Evolutionary conservation across 139 green algal species (phyloP).

Genomic region (Chloropicon primus): DNA sequence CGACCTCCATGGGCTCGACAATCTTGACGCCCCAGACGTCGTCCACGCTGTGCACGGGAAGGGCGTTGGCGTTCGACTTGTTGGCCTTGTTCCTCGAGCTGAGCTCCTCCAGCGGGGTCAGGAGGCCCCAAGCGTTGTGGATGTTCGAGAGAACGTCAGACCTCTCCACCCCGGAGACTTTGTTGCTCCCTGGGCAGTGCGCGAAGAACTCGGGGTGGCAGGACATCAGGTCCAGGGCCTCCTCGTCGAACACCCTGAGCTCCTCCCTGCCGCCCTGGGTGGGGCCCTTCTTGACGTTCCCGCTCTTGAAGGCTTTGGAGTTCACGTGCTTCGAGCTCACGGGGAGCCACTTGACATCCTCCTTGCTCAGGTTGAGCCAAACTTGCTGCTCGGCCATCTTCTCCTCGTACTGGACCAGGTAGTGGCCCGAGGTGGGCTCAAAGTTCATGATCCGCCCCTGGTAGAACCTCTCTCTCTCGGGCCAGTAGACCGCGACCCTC

Average conservation of each 20-base stretch:
- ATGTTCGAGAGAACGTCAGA: neutral
- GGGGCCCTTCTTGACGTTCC: too few species aligned
- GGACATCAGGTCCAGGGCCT: neutral
- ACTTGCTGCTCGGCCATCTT: conserved; percentile 7
- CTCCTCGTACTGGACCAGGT: conserved; percentile 42
- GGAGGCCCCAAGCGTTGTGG: neutral
- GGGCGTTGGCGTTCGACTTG: neutral
- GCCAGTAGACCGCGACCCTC: conserved; percentile 51
- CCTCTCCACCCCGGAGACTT: neutral
- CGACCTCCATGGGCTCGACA: neutral
- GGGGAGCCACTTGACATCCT: conserved; percentile 40
- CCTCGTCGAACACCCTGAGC: neutral
- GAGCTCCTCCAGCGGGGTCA: neutral
- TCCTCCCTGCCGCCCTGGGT: too few species aligned
- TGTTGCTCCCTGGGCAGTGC: neutral
- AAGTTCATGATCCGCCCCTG: conserved; percentile 26
- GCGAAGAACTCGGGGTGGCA: neutral
- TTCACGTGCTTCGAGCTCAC: too few species aligned
- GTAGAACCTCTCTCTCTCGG: conserved; percentile 32
- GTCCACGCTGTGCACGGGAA: neutral
- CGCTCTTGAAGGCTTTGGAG: too few species aligned
- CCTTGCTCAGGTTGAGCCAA: conserved; percentile 22
- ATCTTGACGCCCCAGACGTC: neutral
- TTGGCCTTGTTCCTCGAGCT: neutral
- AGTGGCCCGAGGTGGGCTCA: conserved; percentile 21